Conservation (phyloP, 2,329 filamentous ascomycete species). For the Teratosphaeria zuluensis region DNA sequence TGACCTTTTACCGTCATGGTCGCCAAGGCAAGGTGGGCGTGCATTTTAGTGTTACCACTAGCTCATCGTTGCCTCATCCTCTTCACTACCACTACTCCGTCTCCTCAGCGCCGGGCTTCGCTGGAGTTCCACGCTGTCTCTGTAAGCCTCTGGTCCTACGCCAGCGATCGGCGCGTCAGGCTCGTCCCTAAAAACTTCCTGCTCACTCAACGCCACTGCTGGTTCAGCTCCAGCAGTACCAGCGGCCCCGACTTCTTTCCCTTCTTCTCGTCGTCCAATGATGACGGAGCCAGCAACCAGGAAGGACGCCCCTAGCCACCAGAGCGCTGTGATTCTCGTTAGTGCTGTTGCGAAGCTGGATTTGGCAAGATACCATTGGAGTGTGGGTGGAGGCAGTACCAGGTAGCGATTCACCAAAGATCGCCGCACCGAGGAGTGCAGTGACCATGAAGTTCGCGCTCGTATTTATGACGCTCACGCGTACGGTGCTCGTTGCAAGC, state of each 20-base stretch:
- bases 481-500: conserved; percentile 62
- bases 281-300: conserved; percentile 70
- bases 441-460: conserved; percentile 74
- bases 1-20: not conserved
- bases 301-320: conserved; percentile 65
- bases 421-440: conserved; percentile 57
- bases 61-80: not conserved
- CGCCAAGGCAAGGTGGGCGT: not conserved
- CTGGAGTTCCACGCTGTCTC: conserved; percentile 5
- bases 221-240: conserved; percentile 12
- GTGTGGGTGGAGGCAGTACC: conserved; percentile 19
- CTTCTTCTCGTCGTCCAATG: conserved; percentile 60
- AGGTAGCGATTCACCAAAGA: conserved; percentile 64
- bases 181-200: conserved; percentile 20
- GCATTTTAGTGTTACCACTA: not conserved
- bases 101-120: not conserved
- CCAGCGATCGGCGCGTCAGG: conserved; percentile 18
- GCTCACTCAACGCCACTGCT: conserved; percentile 4
- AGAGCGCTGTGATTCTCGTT: conserved; percentile 38
- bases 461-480: conserved; percentile 74
- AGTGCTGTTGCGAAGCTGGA: not conserved
- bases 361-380: not conserved
- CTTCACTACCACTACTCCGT: not conserved
- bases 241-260: conserved; percentile 19
- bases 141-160: not conserved